Evolutionary conservation across 768 basidiomycete species (phyloP).

Genomic region (Termitomyces sp.): DNA sequence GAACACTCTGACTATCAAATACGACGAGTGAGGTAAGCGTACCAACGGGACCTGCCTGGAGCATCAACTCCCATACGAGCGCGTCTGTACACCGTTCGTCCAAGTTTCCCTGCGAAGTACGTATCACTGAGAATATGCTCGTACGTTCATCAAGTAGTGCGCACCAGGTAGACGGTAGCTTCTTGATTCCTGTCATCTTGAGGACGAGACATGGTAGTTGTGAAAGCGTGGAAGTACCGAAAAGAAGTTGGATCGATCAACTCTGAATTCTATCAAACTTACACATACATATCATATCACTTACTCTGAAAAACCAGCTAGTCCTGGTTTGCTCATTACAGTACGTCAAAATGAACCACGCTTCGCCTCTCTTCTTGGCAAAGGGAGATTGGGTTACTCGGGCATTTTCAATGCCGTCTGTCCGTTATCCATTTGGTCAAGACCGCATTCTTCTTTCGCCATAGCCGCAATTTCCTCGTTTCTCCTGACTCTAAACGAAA

Average conservation of each 20-base stretch:
- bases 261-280: neutral
- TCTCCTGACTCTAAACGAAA: conserved; percentile 10
- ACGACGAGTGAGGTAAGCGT: conserved; percentile 24
- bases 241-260: conserved; percentile 8
- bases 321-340: neutral
- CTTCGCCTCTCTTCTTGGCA: neutral
- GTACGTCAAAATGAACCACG: conserved; percentile 5
- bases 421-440: conserved; percentile 2
- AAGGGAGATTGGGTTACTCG: neutral
- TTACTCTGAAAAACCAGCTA: neutral
- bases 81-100: conserved; percentile 95
- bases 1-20: neutral
- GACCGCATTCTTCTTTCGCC: conserved; percentile 7
- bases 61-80: conserved; percentile 96
- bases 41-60: conserved; percentile 99
- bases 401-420: neutral
- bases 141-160: conserved; percentile 5
- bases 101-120: conserved; percentile 72
- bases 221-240: neutral
- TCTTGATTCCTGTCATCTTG: conserved; percentile 91
- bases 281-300: neutral
- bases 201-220: conserved; percentile 50
- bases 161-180: conserved; percentile 81
- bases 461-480: conserved; percentile 2
- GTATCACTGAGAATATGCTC: conserved; percentile 3